Percentiles rank a stretch among this genome's conserved stretches.
phyloP scores from a whole-genome alignment of 345 rosid genomes.

The Rhodamnia argentea region DNA sequence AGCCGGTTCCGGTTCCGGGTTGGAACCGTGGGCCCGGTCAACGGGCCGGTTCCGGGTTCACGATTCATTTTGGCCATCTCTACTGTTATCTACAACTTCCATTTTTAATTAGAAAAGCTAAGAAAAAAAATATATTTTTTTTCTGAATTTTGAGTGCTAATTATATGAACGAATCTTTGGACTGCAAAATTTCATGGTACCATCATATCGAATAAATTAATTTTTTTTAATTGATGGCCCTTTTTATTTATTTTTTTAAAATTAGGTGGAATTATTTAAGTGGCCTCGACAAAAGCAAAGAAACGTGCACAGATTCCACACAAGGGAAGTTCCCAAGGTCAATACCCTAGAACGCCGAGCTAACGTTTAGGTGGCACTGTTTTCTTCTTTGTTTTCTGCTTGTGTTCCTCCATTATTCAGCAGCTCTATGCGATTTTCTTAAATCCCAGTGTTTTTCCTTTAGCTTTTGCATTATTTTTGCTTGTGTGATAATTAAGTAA shows the following conservation, averaged over 20 bases:
- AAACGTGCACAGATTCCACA: slow-evolving; percentile 25
- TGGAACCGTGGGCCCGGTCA: too few species aligned
- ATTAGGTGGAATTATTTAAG: not conserved
- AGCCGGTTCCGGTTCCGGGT: too few species aligned
- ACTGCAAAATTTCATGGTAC: not conserved
- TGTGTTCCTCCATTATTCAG: not conserved
- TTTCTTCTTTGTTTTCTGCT: not conserved
- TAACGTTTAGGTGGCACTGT: not conserved
- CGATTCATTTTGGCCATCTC: too few species aligned
- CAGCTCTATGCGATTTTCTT: not conserved
- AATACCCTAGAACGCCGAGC: slow-evolving; percentile 11
- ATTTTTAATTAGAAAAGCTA: not conserved
- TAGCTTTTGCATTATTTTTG: not conserved
- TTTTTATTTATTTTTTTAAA: too few species aligned
- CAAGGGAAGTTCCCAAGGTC: slow-evolving; percentile 16
- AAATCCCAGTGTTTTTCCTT: not conserved
- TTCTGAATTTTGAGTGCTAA: not conserved
- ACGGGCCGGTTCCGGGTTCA: too few species aligned
- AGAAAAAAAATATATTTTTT: not conserved
- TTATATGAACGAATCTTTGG: not conserved
- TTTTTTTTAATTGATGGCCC: not conserved
- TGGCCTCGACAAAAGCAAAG: not conserved
- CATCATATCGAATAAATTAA: not conserved
- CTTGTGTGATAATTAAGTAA: not conserved
- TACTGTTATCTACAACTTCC: not conserved